A percentile compares a stretch with the other conserved stretches of the same genome.
phyloP scores from a whole-genome alignment of 2,329 filamentous ascomycete genomes.

The Aspergillus candidus region DNA sequence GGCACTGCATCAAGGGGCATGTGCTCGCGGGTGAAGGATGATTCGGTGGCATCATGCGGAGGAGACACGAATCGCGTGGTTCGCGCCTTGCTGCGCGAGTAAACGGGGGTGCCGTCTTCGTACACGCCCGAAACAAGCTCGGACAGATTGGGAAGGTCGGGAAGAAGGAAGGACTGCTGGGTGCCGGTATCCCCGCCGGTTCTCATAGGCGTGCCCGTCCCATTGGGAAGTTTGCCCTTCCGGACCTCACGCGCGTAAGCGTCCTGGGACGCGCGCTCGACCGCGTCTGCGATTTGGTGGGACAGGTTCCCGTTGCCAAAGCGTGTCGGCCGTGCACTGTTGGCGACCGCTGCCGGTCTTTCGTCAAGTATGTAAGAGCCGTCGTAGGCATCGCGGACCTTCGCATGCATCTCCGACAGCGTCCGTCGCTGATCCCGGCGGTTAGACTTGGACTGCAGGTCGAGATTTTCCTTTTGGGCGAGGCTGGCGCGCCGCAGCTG shows the following conservation, averaged over 20 bases:
- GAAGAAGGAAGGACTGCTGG: constrained; percentile 55
- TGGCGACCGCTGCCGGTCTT: constrained; percentile 39
- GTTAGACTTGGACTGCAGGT: constrained; percentile 31
- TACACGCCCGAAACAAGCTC: constrained; percentile 56
- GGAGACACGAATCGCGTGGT: constrained; percentile 50
- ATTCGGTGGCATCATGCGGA: constrained; percentile 29
- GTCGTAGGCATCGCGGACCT: constrained; percentile 48
- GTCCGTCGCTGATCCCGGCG: constrained; percentile 40
- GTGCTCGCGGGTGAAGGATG: constrained; percentile 34
- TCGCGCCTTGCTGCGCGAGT: constrained; percentile 46
- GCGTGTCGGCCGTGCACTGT: constrained; percentile 48
- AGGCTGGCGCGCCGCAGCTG: constrained; percentile 36
- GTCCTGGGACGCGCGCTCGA: constrained; percentile 34
- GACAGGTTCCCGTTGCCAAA: constrained; percentile 47
- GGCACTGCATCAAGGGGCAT: constrained; percentile 49
- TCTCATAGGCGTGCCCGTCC: constrained; percentile 18
- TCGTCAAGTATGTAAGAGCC: constrained; percentile 48
- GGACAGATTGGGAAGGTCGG: constrained; percentile 56
- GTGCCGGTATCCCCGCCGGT: constrained; percentile 44
- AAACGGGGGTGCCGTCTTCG: constrained; percentile 53
- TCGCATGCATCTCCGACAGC: constrained; percentile 52
- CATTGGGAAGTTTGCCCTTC: constrained; percentile 19
- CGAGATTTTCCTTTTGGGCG: constrained; percentile 37
- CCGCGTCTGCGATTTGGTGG: constrained; percentile 33
- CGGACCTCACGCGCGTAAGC: constrained; percentile 28